Base-by-base conservation (phyloP, 306 rosid genomes). In the Rosa lucieae region DNA sequence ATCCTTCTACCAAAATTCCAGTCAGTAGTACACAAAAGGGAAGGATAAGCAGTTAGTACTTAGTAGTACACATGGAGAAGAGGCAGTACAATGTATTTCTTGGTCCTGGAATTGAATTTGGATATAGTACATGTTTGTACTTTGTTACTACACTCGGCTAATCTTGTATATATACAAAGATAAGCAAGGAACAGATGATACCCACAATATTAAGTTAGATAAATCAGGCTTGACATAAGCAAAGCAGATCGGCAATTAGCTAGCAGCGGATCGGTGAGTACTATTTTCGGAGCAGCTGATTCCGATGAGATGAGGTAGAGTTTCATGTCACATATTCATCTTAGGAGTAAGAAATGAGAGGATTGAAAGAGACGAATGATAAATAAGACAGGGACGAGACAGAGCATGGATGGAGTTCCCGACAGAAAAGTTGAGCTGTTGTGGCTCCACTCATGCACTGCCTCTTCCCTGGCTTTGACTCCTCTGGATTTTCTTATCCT, bases 391-490 rank as follows among this genome's bases (percentile, higher is more conserved):
- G 97, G 94, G 93, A 92, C 87, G 69, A 83, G 88, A 63, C 85
- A 84, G 97, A 87, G 94, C 98, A 94, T 91, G 97, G 89, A 88
- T 92, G 94, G 89, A 87, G 83, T 82, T 70, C 69, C 86, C 91
- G 74, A 84, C 93, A 86, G 77, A 71, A 48, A 26, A 40, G 17
- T 14, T 62, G 23, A 39, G 52, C 76, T 84, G 95, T 88, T 84
- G 90, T 80, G 86, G 73, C 83, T 87, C 88, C 68, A 81, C 91
- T 87, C 95, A 92, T 94, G 97, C 98, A 92, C 97, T 92, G 98
- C 94, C 97, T 94, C 97, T 92, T 94, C 97, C 97, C 98, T 94
- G 98, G 97, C 97, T 66, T 35, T 15, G 23, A 3, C 44, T 14
- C 1, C 44, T 32, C 46, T 59, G 15, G 68, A 2, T 62, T 11